Conservation (phyloP, 1,284 basidiomycete genomes). For the Cryptococcus hybrid region DNA sequence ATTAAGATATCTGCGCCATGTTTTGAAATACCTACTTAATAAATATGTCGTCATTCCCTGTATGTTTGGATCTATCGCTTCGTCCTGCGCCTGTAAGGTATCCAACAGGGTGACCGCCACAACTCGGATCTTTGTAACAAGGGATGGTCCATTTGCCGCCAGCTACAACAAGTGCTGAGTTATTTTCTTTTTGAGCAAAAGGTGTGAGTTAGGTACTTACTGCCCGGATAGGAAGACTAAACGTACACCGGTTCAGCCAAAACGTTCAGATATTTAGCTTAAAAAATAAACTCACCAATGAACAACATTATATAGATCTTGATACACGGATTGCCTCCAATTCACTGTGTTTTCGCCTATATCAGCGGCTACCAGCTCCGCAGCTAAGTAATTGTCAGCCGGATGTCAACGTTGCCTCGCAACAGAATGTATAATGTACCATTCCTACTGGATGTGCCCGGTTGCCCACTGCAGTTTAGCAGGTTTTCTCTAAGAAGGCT, state of each 20-base stretch:
- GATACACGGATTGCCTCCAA: slow-evolving; percentile 26
- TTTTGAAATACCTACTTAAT: slow-evolving; percentile 11
- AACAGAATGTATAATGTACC: slow-evolving; percentile 3
- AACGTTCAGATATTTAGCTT: no score
- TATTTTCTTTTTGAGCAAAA: background rate
- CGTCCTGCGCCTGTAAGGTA: slow-evolving; percentile 17
- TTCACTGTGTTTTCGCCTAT: slow-evolving; percentile 18
- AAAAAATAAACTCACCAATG: slow-evolving; percentile 4
- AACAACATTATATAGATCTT: slow-evolving; percentile 26
- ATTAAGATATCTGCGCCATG: no score
- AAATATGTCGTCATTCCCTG: slow-evolving; percentile 27
- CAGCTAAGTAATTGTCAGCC: slow-evolving; percentile 10
- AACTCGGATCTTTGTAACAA: slow-evolving; percentile 26
- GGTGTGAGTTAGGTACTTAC: slow-evolving; percentile 7
- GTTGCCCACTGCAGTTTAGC: slow-evolving; percentile 16
- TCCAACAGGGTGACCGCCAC: slow-evolving; percentile 29
- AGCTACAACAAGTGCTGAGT: slow-evolving; percentile 13
- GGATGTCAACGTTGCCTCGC: background rate
- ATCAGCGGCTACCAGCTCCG: slow-evolving; percentile 24
- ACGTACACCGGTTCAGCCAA: slow-evolving; percentile 3
- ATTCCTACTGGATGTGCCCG: slow-evolving; percentile 18
- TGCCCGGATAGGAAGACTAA: slow-evolving; percentile 24
- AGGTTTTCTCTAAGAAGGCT: slow-evolving; percentile 24
- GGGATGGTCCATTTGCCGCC: slow-evolving; percentile 27
- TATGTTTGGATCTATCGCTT: slow-evolving; percentile 15